Percentiles rank a stretch among this genome's conserved stretches.
Conservation (phyloP, 257 asterid species). For the Rubia yunnanensis region DNA sequence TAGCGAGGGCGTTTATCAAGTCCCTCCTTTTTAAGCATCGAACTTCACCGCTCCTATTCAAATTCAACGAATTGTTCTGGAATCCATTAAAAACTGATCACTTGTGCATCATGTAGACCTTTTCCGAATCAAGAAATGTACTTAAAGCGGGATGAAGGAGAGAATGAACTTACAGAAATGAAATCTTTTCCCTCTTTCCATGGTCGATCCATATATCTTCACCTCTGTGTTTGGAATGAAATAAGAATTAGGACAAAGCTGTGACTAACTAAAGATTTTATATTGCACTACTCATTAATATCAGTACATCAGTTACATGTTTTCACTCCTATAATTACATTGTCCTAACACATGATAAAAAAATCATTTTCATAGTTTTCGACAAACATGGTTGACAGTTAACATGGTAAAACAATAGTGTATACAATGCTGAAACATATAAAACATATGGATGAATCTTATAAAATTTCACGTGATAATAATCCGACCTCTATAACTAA, state of each 20-base stretch:
- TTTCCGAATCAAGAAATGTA: neutral
- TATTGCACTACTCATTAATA: neutral
- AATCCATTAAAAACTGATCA: neutral
- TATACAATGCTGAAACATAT: too few relatives aligned
- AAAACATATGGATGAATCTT: too few relatives aligned
- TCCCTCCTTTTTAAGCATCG: slow-evolving; percentile 33
- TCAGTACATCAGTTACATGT: neutral
- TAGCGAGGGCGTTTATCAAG: slow-evolving; percentile 25
- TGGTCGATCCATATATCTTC: slow-evolving; percentile 19
- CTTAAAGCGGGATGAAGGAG: neutral
- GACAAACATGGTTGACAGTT: too few relatives aligned
- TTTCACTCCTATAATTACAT: neutral
- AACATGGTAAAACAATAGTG: too few relatives aligned
- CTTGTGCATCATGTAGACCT: neutral
- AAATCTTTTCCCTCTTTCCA: slow-evolving; percentile 14
- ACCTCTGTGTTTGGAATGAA: slow-evolving; percentile 11
- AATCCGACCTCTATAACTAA: too few relatives aligned
- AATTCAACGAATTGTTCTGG: neutral
- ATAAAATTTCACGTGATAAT: too few relatives aligned
- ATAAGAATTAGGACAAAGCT: neutral
- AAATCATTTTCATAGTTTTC: too few relatives aligned
- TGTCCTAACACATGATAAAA: too few relatives aligned
- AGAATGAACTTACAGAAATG: slow-evolving; percentile 22
- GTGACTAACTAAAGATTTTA: neutral
- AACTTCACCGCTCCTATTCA: slow-evolving; percentile 20